Evolutionary conservation across 345 rosid genomes (phyloP), one percentile per base, ranked within the genome.

Genomic region (Cardamine occulta): DNA sequence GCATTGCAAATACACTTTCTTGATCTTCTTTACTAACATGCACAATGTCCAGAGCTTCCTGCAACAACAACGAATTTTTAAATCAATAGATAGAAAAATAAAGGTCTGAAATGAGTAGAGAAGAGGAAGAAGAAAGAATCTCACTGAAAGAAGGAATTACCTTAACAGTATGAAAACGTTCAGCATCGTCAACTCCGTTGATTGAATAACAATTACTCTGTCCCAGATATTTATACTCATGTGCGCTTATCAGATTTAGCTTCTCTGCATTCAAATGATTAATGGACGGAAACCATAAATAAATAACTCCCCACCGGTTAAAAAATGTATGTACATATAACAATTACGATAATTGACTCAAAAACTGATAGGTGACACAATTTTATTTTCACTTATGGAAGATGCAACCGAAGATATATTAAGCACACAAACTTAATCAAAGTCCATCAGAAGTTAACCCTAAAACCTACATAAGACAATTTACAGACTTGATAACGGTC

Each of bases 21-120:
- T 95, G 99, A 83, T 95, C 93, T 81, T 90, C 97, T 85, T 88
- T 86, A 88, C 88, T 90, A 66, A 92, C 91, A 83, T 95, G 99
- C 77, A 95, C 99, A 85, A 86, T 74, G 82, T 95, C 92, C 71
- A 95, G 82, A 75, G 99, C 99, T 83, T 95, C 99, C 99, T 95
- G 83, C 63, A 70, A 79, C 60, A 73, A 54, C 72, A 71, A 62
- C 58, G 55, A 57, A 37, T 19, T 4, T 34, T 24, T 12, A 34
- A 47, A 45, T 21, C 8, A 68, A 62, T 26, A 37, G 2, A 47
- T 52, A 58, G 39, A 64, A 9, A 39, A 19, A 49, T 37, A 72
- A 35, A 48, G 49, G 15, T 57, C 69, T 17, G 34, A 48, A 56
- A 58, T 66, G 77, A 72, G 34, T 42, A 34, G 32, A 51, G 68